Evolutionary conservation across 371 early-diverging fungal species (phyloP).

Genomic region (Entomophthora muscae): DNA sequence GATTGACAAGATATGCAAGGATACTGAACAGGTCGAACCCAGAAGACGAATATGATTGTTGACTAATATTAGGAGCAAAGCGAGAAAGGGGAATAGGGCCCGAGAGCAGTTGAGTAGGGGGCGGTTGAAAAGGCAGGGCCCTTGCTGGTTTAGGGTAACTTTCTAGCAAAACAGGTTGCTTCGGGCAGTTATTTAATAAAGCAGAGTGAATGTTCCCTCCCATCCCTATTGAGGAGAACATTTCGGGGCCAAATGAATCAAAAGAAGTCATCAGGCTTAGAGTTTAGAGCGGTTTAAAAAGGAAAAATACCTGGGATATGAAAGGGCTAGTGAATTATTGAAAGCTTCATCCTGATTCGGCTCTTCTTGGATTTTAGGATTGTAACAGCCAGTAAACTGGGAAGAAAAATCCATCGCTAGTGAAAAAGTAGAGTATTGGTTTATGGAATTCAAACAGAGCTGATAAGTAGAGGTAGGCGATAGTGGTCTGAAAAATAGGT

Average conservation of each 20-base stretch:
- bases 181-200: not conserved
- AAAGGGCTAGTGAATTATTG: too few relatives aligned
- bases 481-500: too few relatives aligned
- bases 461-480: too few relatives aligned
- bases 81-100: not conserved
- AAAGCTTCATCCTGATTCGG: too few relatives aligned
- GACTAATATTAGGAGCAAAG: not conserved
- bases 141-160: not conserved
- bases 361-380: too few relatives aligned
- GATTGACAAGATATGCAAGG: slow-evolving; percentile 25
- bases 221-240: not conserved
- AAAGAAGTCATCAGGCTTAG: slow-evolving; percentile 10
- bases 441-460: too few relatives aligned
- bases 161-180: not conserved
- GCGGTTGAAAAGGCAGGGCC: not conserved
- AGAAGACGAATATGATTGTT: slow-evolving; percentile 19
- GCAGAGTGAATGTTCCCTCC: slow-evolving; percentile 3
- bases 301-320: too few relatives aligned
- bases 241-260: not conserved
- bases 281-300: too few relatives aligned
- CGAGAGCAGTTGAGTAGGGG: not conserved
- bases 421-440: too few relatives aligned
- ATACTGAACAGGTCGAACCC: slow-evolving; percentile 42
- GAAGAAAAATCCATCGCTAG: too few relatives aligned
- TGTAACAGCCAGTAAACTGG: too few relatives aligned